Evolutionary conservation across 768 basidiomycete genomes (phyloP).

Genomic region (Boletales sp.): DNA sequence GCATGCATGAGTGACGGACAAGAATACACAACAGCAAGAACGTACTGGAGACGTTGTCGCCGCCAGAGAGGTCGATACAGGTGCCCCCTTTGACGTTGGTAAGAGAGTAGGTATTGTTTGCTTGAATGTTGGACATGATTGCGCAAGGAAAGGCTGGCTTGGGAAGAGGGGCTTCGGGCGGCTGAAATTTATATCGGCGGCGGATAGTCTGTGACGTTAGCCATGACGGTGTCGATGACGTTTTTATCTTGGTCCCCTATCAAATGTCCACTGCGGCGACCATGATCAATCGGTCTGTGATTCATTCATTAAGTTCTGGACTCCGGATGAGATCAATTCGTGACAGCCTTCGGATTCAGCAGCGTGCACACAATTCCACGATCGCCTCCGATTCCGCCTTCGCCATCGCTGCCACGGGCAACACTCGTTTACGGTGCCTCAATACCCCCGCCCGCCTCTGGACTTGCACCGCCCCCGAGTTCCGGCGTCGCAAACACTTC

Average conservation of each 20-base stretch:
- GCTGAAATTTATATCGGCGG: not conserved
- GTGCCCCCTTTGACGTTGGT: conserved; percentile 51
- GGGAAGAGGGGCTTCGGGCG: not conserved
- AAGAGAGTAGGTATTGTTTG: conserved; percentile 42
- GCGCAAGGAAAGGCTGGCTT: not conserved
- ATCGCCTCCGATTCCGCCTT: conserved; percentile 64
- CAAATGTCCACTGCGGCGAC: no score
- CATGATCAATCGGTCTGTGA: no score
- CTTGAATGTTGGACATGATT: conserved; percentile 26
- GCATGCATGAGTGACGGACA: not conserved
- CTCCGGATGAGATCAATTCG: no score
- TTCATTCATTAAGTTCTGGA: no score
- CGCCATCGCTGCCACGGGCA: conserved; percentile 67
- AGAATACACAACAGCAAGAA: not conserved
- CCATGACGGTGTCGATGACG: not conserved
- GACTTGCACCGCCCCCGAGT: conserved; percentile 33
- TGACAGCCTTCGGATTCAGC: no score
- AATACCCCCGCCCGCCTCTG: conserved; percentile 30
- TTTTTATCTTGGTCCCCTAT: not conserved
- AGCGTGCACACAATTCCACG: not conserved
- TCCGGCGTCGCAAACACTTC: conserved; percentile 65
- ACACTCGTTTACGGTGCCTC: conserved; percentile 47
- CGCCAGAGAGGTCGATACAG: conserved; percentile 53
- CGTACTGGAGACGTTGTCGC: conserved; percentile 46
- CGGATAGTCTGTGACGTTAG: not conserved